Evolutionary conservation across 202 grass and related monocot genomes (phyloP).

Genomic region (Miscanthus sacchariflorus): DNA sequence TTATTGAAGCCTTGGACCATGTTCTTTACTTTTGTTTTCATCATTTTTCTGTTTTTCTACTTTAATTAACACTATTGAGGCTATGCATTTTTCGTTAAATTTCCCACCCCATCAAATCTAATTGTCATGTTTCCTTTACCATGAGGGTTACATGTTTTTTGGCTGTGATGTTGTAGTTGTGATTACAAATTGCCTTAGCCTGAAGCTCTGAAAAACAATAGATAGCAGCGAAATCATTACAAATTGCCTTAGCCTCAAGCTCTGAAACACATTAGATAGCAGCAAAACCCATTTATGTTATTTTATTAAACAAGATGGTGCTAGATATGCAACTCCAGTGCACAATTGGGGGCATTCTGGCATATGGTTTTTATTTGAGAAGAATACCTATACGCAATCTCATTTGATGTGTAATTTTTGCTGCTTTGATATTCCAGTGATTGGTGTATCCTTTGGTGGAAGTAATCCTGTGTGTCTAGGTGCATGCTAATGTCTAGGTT

Average conservation of each 20-base stretch:
- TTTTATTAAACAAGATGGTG: neutral
- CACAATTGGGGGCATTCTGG: neutral
- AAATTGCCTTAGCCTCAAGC: neutral
- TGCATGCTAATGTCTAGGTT: no score
- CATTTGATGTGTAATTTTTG: constrained; percentile 5
- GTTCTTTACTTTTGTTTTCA: constrained; percentile 8
- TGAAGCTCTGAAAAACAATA: neutral
- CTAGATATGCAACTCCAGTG: neutral
- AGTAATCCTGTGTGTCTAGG: no score
- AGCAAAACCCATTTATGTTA: neutral
- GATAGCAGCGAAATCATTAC: neutral
- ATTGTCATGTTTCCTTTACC: no score
- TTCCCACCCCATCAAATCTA: no score
- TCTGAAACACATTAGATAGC: no score
- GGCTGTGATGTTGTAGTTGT: neutral
- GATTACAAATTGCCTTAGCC: neutral
- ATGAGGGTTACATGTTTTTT: no score
- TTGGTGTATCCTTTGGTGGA: constrained; percentile 3
- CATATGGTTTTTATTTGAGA: constrained; percentile 2
- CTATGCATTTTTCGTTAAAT: neutral
- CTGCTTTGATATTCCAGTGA: neutral
- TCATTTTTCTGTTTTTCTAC: neutral
- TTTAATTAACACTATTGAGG: neutral
- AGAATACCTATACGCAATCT: neutral
- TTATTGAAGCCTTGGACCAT: neutral